phyloP scores from a whole-genome alignment of 345 rosid species.

The Anacardium occidentale region DNA sequence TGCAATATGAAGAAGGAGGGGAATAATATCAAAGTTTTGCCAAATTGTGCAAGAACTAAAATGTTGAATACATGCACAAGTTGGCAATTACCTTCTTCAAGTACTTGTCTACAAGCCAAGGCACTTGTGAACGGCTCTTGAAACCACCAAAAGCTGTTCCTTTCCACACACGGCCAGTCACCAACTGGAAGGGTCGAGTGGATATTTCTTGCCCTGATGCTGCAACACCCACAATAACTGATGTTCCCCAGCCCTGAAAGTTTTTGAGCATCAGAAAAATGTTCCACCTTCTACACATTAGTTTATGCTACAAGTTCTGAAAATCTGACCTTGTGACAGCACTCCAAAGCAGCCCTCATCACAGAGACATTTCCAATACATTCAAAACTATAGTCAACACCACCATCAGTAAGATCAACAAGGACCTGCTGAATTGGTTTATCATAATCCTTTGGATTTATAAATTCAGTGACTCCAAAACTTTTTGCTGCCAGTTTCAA shows the following conservation, averaged over 20 bases:
- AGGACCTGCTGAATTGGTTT: slow-evolving; percentile 72
- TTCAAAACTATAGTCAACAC: slow-evolving; percentile 98
- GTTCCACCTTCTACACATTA: slow-evolving; percentile 1
- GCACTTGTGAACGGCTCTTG: slow-evolving; percentile 98
- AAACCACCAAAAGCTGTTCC: slow-evolving; percentile 99
- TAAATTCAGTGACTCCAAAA: slow-evolving; percentile 71
- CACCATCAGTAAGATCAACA: slow-evolving; percentile 85
- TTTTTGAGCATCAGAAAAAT: slow-evolving; percentile 9
- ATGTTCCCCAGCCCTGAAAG: slow-evolving; percentile 96
- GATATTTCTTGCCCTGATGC: slow-evolving; percentile 98
- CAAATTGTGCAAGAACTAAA: background rate
- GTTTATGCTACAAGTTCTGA: background rate
- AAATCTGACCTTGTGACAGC: slow-evolving; percentile 89
- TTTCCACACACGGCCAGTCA: slow-evolving; percentile 99
- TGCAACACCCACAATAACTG: slow-evolving; percentile 95
- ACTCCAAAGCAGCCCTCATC: slow-evolving; percentile 97
- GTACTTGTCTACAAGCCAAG: slow-evolving; percentile 97
- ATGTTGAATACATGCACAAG: background rate
- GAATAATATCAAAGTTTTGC: background rate
- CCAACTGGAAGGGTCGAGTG: slow-evolving; percentile 96
- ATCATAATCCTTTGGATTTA: slow-evolving; percentile 69
- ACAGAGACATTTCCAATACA: slow-evolving; percentile 94
- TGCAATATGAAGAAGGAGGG: slow-evolving; percentile 14
- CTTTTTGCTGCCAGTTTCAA: slow-evolving; percentile 46
- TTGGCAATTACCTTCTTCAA: slow-evolving; percentile 67